Base-by-base conservation (phyloP, 1,284 basidiomycete species). In the Fistulinella staudtii region DNA sequence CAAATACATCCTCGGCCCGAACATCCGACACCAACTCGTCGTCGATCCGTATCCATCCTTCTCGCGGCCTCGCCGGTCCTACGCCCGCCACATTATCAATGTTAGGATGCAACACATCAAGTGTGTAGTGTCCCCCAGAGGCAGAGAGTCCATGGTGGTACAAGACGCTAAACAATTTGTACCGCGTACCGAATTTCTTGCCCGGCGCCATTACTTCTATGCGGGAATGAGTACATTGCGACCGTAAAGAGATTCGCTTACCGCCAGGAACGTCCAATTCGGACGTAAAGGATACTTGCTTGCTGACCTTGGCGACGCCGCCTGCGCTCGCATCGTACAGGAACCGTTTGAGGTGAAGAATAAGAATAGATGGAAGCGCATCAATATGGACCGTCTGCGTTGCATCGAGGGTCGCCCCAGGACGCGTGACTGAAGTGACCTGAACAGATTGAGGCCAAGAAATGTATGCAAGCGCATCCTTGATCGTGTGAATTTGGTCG, bases 101-200 rank as follows among this genome's bases (percentile, higher is more conserved):
- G 54, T 82, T 81, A 17, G 90, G 87, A 50, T 92, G 85, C 8
- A 94, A 71, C 2, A 96, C 89, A 52, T 94, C 88, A 35, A 96
- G 81, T 1, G 94, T 99, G 70, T 98, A 99, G 66, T 98, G 94
- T 0, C 95, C 95, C 7, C 94, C 94, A 1, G 84, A 85, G 0
- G 95, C 93, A 11, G 88, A 89, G 36, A 77, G 72, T 2, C 95
- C 95, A 58, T 99, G 94, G 66, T 99, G 95, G 66, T 98, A 98
- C 8, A 98, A 72, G 17, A 88, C 93, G 54, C 90, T 93, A 61
- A 94, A 95, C 8, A 98, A 74, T 51, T 85, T 83, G 64, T 96
- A 97, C 54, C 77, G 77, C 13, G 80, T 72, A 1, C 75, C 66
- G 20, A 72, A 63, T 38, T 75, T 68, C 52, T 78, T 77, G 6